phyloP scores from a whole-genome alignment of 352 stramenopile genomes.

The Globisporangium irregulare region DNA sequence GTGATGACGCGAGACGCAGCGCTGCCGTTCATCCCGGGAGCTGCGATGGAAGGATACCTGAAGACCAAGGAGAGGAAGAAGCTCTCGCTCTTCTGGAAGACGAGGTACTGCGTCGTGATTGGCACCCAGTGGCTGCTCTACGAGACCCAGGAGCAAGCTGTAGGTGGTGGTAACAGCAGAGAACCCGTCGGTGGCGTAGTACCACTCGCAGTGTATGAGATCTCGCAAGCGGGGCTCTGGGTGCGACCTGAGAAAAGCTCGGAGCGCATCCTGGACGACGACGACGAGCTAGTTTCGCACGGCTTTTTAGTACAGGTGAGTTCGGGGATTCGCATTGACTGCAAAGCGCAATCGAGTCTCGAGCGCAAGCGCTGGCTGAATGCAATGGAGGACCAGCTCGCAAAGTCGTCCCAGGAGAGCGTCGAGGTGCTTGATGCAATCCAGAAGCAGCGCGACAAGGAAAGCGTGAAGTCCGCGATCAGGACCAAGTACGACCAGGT shows the following conservation, averaged over 20 bases:
- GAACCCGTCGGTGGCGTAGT: constrained; percentile 14
- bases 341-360: constrained; percentile 54
- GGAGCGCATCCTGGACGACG: constrained; percentile 5
- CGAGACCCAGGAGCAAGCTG: constrained; percentile 53
- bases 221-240: constrained; percentile 30
- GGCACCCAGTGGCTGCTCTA: constrained; percentile 72
- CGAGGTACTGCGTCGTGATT: constrained; percentile 68
- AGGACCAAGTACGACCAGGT: constrained; percentile 52
- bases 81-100: constrained; percentile 48
- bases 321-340: constrained; percentile 35
- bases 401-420: constrained; percentile 25
- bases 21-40: constrained; percentile 55
- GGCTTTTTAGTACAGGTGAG: constrained; percentile 30
- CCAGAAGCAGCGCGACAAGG: constrained; percentile 36
- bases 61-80: constrained; percentile 59
- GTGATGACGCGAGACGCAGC: constrained; percentile 36
- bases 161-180: constrained; percentile 19
- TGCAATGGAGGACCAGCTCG: constrained; percentile 55
- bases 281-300: constrained; percentile 21
- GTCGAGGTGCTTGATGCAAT: constrained; percentile 35
- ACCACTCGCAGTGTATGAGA: constrained; percentile 54
- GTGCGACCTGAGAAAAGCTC: background rate
- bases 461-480: constrained; percentile 36
- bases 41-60: constrained; percentile 71
- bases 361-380: constrained; percentile 72